Evolutionary conservation across 108 stramenopile genomes (phyloP), one percentile per base, ranked within the genome.

Genomic region (Asterionellopsis glacialis): DNA sequence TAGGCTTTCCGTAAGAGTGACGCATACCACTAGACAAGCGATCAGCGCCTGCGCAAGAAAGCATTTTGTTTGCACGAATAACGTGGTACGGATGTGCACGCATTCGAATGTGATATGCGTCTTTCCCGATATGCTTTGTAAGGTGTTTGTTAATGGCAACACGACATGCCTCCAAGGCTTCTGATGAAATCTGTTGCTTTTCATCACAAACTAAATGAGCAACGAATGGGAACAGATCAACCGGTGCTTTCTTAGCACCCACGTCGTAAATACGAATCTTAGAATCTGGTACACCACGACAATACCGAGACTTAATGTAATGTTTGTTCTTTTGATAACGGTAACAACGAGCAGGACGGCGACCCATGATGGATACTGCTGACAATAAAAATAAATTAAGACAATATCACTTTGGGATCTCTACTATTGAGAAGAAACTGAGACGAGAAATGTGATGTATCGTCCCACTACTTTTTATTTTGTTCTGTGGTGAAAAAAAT

Each of bases 241-340:
- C 98, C 54, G 92, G 80, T 11, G 97, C 95, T 78, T 90, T 96
- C 94, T 99, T 99, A 83, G 90, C 88, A 41, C 99, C 99, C 54
- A 94, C 90, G 57, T 99, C 99, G 69, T 90, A 99, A 68, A 99
- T 99, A 50, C 92, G 79, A 72, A 99, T 99, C 85, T 99, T 99
- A 55, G 97, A 91, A 73, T 98, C 98, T 45, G 99, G 99, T 33
- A 99, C 99, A 94, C 99, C 99, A 69, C 99, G 96, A 76, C 97
- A 98, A 79, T 98, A 99, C 57, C 99, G 88, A 24, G 96, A 97
- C 92, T 99, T 99, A 90, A 99, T 99, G 93, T 97, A 99, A 45
- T 98, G 99, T 84, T 99, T 99, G 97, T 99, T 99, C 97, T 99
- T 99, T 77, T 98, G 98, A 95, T 98, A 99, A 75, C 99, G 97